Percentiles rank a stretch among this genome's conserved stretches.
Conservation (phyloP, 352 stramenopile species). For the Pythium monospermum region DNA sequence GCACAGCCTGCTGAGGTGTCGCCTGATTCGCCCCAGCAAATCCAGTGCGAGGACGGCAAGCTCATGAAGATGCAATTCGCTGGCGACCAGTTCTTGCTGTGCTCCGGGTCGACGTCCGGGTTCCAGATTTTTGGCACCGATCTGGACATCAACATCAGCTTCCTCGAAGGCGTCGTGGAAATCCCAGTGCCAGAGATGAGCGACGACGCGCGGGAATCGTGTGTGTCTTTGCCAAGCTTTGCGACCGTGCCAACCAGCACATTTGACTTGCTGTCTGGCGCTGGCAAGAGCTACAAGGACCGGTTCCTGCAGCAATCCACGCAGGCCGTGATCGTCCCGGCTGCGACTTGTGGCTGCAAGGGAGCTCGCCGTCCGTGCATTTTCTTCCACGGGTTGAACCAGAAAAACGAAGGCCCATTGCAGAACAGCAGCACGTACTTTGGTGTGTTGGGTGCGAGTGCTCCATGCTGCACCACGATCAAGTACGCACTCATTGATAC, state of each 20-base stretch:
- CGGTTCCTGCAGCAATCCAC: background rate
- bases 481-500: slow-evolving; percentile 49
- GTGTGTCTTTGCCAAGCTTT: background rate
- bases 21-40: too few relatives aligned
- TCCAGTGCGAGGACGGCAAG: too few relatives aligned
- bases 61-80: too few relatives aligned
- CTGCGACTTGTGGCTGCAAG: background rate
- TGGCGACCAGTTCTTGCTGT: too few relatives aligned
- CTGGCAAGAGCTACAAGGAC: background rate
- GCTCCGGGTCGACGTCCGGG: too few relatives aligned
- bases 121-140: background rate
- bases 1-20: too few relatives aligned
- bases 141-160: background rate
- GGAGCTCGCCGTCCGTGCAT: background rate
- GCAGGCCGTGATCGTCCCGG: background rate
- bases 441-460: too few relatives aligned
- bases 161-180: background rate
- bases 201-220: background rate
- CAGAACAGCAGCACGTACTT: slow-evolving; percentile 35
- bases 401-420: slow-evolving; percentile 26
- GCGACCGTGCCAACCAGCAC: background rate
- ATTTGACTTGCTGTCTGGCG: background rate
- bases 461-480: slow-evolving; percentile 56
- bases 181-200: background rate
- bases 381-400: background rate